Conservation (phyloP, 2,329 filamentous ascomycete genomes). For the Graphilbum ipis-grandicollis region DNA sequence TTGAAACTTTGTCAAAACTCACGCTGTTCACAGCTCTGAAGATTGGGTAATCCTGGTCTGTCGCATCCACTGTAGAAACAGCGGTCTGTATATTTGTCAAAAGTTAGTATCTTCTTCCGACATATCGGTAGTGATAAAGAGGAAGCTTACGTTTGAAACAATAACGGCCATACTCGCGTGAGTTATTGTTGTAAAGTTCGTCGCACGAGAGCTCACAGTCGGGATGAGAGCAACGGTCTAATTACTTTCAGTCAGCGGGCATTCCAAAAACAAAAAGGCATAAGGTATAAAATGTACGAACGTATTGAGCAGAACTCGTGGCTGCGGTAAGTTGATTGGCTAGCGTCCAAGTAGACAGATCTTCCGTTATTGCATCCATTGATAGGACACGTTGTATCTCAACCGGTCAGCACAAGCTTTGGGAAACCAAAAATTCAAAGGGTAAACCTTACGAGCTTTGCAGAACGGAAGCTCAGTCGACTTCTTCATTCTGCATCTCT, state of each 20-base stretch:
- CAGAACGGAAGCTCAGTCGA: background rate
- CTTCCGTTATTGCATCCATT: too few relatives aligned
- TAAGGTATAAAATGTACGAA: background rate
- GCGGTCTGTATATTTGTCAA: too few relatives aligned
- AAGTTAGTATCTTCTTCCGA: too few relatives aligned
- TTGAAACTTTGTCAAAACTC: too few relatives aligned
- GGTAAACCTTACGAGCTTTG: too few relatives aligned
- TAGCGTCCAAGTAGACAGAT: too few relatives aligned
- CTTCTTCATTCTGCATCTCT: conserved; percentile 4
- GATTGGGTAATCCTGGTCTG: too few relatives aligned
- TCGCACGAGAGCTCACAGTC: conserved; percentile 4
- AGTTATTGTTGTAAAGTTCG: background rate
- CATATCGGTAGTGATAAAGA: too few relatives aligned
- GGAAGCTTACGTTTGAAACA: background rate
- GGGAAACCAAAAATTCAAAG: conserved; percentile 1
- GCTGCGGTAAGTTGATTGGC: too few relatives aligned
- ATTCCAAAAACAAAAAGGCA: background rate
- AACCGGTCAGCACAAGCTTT: background rate
- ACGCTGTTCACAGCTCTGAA: too few relatives aligned
- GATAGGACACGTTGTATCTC: too few relatives aligned
- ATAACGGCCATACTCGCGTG: background rate
- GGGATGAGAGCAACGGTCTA: conserved; percentile 1
- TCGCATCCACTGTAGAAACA: conserved; percentile 5
- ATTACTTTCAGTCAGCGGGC: too few relatives aligned
- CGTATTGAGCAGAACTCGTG: conserved; percentile 5